Conservation (phyloP, 2,329 filamentous ascomycete genomes). For the Fusarium sp. region DNA sequence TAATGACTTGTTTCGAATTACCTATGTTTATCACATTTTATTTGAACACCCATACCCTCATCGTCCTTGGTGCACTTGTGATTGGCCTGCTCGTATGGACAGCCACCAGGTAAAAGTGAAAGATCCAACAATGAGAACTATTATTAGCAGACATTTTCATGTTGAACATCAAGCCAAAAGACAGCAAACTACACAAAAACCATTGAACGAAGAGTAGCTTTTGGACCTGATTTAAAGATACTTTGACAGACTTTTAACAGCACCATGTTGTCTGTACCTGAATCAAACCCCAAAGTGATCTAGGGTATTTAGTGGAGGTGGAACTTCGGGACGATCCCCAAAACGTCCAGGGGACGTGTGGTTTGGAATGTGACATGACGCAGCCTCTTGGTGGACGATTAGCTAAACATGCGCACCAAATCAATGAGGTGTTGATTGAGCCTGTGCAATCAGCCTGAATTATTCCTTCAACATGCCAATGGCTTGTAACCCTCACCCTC, state of each 20-base stretch:
- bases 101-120: accelerated
- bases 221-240: accelerated
- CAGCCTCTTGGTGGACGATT: constrained; percentile 31
- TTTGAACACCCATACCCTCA: too few relatives aligned
- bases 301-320: constrained; percentile 28
- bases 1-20: background rate
- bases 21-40: too few relatives aligned
- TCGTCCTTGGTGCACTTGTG: too few relatives aligned
- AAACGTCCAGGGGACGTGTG: constrained; percentile 19
- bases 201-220: too few relatives aligned
- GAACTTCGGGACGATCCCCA: constrained; percentile 9
- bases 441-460: constrained; percentile 1
- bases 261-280: background rate
- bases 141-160: too few relatives aligned
- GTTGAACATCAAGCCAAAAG: too few relatives aligned
- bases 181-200: too few relatives aligned
- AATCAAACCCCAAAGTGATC: background rate
- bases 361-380: constrained; percentile 40
- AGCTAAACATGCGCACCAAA: constrained; percentile 26
- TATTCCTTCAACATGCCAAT: constrained; percentile 8
- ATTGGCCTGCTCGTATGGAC: too few relatives aligned
- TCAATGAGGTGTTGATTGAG: background rate
- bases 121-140: too few relatives aligned
- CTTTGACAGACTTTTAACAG: too few relatives aligned
- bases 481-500: background rate